phyloP scores from a whole-genome alignment of 2,329 filamentous ascomycete species.

The Botrytis tulipae region DNA sequence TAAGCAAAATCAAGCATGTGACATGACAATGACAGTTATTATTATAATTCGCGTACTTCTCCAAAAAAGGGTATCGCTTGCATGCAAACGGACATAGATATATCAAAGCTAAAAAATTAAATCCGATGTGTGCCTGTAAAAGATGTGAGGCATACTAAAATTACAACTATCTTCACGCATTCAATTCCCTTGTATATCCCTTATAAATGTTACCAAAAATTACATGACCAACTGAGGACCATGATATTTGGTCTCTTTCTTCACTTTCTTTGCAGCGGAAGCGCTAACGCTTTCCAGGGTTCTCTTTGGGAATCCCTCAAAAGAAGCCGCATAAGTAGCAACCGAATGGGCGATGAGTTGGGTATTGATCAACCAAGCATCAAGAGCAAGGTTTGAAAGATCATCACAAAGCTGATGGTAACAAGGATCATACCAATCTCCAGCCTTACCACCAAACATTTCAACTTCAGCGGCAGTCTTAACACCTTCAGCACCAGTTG shows the following conservation, averaged over 20 bases:
- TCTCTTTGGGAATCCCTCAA: constrained; percentile 63
- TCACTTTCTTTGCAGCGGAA: constrained; percentile 29
- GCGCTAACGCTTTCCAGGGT: constrained; percentile 34
- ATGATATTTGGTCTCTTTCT: constrained; percentile 46
- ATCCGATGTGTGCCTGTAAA: not conserved
- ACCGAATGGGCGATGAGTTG: constrained; percentile 70
- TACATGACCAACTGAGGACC: constrained; percentile 50
- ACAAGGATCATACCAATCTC: constrained; percentile 57
- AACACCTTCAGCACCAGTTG: constrained; percentile 73
- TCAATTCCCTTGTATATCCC: not conserved
- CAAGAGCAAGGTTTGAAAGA: constrained; percentile 55
- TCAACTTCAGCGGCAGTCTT: constrained; percentile 66
- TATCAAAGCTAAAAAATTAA: not conserved
- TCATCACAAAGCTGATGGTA: constrained; percentile 64
- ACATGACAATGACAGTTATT: not conserved
- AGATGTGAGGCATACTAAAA: not conserved
- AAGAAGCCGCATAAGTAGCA: constrained; percentile 65
- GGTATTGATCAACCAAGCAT: constrained; percentile 60
- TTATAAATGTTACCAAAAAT: not conserved
- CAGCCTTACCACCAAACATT: constrained; percentile 70
- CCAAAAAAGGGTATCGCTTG: not conserved
- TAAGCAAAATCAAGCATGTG: not conserved
- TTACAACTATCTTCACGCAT: not conserved
- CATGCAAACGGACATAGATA: not conserved
- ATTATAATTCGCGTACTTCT: not conserved